phyloP scores from a whole-genome alignment of 2,329 filamentous ascomycete genomes.

The Neonectria ditissima region DNA sequence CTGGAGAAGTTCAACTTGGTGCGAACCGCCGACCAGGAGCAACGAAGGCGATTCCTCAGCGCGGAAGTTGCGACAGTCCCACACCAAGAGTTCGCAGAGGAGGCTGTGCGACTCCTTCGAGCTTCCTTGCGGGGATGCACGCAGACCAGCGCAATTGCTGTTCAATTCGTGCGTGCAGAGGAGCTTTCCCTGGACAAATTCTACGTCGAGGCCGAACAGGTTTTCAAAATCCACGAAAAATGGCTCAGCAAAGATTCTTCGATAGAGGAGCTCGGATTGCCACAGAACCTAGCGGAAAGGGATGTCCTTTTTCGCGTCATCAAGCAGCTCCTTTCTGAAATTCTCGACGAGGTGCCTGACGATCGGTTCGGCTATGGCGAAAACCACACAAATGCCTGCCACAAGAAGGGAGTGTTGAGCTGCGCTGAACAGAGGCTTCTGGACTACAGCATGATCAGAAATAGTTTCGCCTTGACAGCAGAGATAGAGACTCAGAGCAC shows the following conservation, averaged over 20 bases:
- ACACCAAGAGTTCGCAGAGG: neutral
- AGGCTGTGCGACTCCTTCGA: constrained; percentile 10
- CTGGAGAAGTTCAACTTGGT: constrained; percentile 1
- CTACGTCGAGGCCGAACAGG: neutral
- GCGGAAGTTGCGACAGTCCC: neutral
- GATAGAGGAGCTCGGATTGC: neutral
- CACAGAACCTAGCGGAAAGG: neutral
- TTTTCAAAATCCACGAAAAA: constrained; percentile 20
- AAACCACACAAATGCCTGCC: neutral
- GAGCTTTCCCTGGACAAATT: neutral
- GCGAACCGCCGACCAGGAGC: constrained; percentile 9
- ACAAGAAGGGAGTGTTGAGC: neutral
- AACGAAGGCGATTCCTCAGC: constrained; percentile 18
- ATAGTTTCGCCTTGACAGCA: neutral
- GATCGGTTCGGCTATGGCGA: neutral
- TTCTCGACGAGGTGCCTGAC: constrained; percentile 7
- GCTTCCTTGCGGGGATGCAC: constrained; percentile 12
- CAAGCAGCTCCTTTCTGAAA: constrained; percentile 2
- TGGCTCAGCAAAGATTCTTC: constrained; percentile 14
- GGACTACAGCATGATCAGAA: neutral
- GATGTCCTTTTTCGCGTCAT: constrained; percentile 1
- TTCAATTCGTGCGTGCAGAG: constrained; percentile 11
- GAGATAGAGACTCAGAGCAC: neutral
- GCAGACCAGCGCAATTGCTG: neutral
- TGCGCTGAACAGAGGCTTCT: constrained; percentile 11